Evolutionary conservation across 495 filamentous ascomycete genomes (phyloP).

Genomic region (Thozetella sp.): DNA sequence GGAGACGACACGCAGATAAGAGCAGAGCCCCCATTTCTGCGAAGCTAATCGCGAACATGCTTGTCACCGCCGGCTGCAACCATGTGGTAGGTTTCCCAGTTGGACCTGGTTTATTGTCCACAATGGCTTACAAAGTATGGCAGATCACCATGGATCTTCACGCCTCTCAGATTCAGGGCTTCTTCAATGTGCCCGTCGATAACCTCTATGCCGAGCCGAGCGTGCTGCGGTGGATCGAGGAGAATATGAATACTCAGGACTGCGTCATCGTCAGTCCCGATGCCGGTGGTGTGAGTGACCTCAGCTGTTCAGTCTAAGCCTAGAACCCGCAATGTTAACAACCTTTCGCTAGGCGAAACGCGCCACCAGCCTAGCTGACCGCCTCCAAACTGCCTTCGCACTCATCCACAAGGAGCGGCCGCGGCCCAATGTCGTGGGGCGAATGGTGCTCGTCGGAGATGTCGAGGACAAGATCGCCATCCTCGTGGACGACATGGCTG

Average conservation of each 20-base stretch:
- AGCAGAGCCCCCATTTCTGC: constrained; percentile 81
- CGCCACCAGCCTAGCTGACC: constrained; percentile 95
- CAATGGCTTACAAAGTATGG: constrained; percentile 64
- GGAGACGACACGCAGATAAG: constrained; percentile 38
- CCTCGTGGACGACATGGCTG: constrained; percentile 77
- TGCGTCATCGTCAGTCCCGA: constrained; percentile 96
- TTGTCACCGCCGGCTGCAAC: constrained; percentile 91
- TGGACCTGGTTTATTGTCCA: constrained; percentile 38
- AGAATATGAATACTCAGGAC: constrained; percentile 80
- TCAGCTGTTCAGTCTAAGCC: constrained; percentile 52
- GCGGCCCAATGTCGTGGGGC: constrained; percentile 91
- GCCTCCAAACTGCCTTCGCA: constrained; percentile 92
- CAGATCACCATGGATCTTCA: constrained; percentile 90
- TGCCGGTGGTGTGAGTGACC: constrained; percentile 95
- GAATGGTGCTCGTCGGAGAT: constrained; percentile 92
- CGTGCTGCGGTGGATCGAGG: constrained; percentile 86
- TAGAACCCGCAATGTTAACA: background rate
- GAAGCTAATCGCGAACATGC: constrained; percentile 95
- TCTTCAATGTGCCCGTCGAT: constrained; percentile 94
- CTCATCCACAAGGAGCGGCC: constrained; percentile 98
- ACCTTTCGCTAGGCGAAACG: constrained; percentile 24
- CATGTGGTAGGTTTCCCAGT: constrained; percentile 48
- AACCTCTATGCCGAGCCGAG: constrained; percentile 97
- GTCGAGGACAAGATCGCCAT: constrained; percentile 61
- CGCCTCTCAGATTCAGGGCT: constrained; percentile 77